Conservation (phyloP, 441 rosid species). For the Mallotus repandus region DNA sequence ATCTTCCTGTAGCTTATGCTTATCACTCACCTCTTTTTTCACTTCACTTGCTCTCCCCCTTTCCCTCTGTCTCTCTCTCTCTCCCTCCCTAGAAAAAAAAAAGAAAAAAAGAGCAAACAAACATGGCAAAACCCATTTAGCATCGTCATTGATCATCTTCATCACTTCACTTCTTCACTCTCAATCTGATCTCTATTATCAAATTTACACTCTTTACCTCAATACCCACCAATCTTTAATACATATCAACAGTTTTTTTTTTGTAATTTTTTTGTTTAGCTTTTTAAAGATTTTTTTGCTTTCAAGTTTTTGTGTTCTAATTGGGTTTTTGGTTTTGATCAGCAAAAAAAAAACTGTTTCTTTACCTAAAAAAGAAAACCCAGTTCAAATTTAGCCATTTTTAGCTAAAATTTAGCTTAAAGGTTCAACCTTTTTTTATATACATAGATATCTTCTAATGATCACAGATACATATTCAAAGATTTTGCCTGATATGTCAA, state of each 20-base stretch:
- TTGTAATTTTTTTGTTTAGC: background rate
- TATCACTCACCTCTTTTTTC: constrained; percentile 37
- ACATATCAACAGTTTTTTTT: constrained; percentile 3
- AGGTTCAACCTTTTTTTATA: constrained; percentile 22
- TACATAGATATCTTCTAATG: constrained; percentile 28
- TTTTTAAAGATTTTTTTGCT: constrained; percentile 1
- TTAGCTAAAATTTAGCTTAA: constrained; percentile 20
- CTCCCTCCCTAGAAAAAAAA: constrained; percentile 7
- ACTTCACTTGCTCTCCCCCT: constrained; percentile 14
- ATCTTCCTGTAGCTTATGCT: constrained; percentile 31
- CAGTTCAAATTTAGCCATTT: constrained; percentile 13
- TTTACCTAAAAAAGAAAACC: constrained; percentile 18
- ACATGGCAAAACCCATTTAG: constrained; percentile 35
- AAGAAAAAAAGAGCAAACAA: background rate
- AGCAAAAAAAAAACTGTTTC: constrained; percentile 23
- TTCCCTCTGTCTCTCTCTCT: constrained; percentile 12
- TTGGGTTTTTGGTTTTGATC: constrained; percentile 27
- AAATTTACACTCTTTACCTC: constrained; percentile 12
- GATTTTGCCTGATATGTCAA: constrained; percentile 53
- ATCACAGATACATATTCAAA: constrained; percentile 49
- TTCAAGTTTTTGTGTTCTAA: constrained; percentile 3
- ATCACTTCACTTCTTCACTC: constrained; percentile 17
- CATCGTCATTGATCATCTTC: constrained; percentile 20
- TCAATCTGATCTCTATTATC: constrained; percentile 28
- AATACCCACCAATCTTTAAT: constrained; percentile 6